These are phyloP conservation scores for Lophiostoma macrostomum DNA, from an alignment of 495 filamentous ascomycete species.

Conservation along the genomic window DNA sequence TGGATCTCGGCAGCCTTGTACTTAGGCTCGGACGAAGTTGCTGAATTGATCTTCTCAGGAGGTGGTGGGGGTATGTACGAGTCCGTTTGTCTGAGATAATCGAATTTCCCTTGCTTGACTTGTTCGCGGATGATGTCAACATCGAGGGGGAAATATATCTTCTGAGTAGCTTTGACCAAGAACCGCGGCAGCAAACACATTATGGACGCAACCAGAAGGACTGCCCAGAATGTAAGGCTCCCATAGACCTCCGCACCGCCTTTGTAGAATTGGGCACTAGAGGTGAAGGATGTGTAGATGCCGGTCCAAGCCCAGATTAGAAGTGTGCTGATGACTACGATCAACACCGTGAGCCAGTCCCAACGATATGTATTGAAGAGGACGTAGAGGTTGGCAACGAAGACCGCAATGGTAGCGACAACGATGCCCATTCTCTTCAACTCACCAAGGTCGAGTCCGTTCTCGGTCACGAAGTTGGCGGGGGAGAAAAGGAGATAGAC, in stretches of 20 bases:
- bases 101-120: constrained; percentile 74
- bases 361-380: constrained; percentile 94
- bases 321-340: constrained; percentile 75
- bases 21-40: constrained; percentile 63
- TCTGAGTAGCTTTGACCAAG: constrained; percentile 79
- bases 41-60: constrained; percentile 46
- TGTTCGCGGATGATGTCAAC: constrained; percentile 96
- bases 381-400: constrained; percentile 87
- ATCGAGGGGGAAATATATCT: constrained; percentile 87
- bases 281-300: constrained; percentile 71
- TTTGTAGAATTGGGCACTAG: constrained; percentile 70
- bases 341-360: constrained; percentile 90
- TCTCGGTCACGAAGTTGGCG: constrained; percentile 62
- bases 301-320: constrained; percentile 97
- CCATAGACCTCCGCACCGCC: constrained; percentile 76
- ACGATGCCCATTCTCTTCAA: constrained; percentile 78
- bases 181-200: constrained; percentile 84
- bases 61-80: constrained; percentile 39
- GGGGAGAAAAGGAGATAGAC: constrained; percentile 72
- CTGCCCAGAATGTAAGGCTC: constrained; percentile 80
- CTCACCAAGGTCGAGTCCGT: constrained; percentile 71
- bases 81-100: constrained; percentile 59
- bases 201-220: constrained; percentile 68
- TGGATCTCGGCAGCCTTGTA: constrained; percentile 45
- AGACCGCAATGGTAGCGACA: constrained; percentile 72